Evolutionary conservation across 1,284 basidiomycete species (phyloP).

Genomic region (Neonothopanus nambi): DNA sequence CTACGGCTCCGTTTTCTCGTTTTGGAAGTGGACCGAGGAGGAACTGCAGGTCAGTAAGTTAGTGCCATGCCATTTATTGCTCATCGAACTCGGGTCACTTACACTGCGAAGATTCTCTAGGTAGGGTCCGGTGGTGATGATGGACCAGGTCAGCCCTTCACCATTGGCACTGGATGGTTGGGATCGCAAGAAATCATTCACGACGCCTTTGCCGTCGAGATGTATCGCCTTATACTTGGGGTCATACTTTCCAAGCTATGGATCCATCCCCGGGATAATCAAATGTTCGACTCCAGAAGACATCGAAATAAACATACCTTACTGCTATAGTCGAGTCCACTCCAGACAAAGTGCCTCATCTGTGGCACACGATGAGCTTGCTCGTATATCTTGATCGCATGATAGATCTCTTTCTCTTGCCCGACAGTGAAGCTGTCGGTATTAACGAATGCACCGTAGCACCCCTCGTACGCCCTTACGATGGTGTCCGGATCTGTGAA

Average conservation of each 20-base stretch:
- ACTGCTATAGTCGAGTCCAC: slow-evolving; percentile 42
- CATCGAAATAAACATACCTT: too few species aligned
- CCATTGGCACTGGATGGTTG: not conserved
- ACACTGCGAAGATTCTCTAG: not conserved
- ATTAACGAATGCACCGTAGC: too few species aligned
- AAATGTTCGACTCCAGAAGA: not conserved
- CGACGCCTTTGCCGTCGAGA: not conserved
- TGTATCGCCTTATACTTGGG: not conserved
- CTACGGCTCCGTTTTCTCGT: not conserved
- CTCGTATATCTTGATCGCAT: slow-evolving; percentile 48
- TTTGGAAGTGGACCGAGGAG: not conserved
- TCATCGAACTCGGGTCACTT: too few species aligned
- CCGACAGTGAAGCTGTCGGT: slow-evolving; percentile 44
- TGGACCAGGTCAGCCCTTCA: not conserved
- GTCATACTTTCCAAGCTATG: not conserved
- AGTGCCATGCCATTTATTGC: not conserved
- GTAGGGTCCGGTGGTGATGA: too few species aligned
- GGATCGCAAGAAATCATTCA: not conserved
- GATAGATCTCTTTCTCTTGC: slow-evolving; percentile 42
- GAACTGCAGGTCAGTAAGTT: not conserved
- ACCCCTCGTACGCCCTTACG: too few species aligned
- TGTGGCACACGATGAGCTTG: slow-evolving; percentile 38
- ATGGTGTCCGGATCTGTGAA: too few species aligned
- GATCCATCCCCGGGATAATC: too few species aligned
- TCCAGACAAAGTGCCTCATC: slow-evolving; percentile 48